Evolutionary conservation across 2,329 filamentous ascomycete species (phyloP), one percentile per base, ranked within the genome.

Genomic region (Cordyceps farinosa): DNA sequence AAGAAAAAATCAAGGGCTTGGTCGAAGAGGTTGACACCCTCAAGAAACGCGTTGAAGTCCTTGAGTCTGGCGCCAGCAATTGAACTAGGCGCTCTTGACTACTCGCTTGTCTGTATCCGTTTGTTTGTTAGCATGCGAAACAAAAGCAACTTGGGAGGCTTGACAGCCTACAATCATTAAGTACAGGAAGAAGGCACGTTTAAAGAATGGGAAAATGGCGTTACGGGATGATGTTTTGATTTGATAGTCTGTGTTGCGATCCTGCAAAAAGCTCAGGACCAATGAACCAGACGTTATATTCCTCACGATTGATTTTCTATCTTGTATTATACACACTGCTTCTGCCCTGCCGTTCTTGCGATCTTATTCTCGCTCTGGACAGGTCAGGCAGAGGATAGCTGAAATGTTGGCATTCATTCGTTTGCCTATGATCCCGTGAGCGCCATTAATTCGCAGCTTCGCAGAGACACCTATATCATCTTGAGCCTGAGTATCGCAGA

Each of bases 1-100:
- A 94, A 70, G 83, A 86, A 13, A 77, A 76, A 65, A 70, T 78
- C 55, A 78, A 77, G 65, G 67, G 67, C 36, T 66, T 78, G 27
- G 70, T 72, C 2, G 76, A 78, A 9, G 76, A 72, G 64, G 71
- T 77, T 15, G 61, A 67, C 8, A 67, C 64, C 7, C 63, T 77
- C 52, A 76, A 74, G 66, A 74, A 73, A 59, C 73, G 75, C 52
- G 66, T 75, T 42, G 72, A 75, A 60, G 68, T 62, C 59, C 71
- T 69, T 29, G 75, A 76, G 53, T 44, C 61, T 32, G n/a, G 34
- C 10, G 10, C 36, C 11, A 52, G n/a, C 36, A 52, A 52, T 36
- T 57, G 36, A 57, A 45, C 22, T 32, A 3, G 27, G 13, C 17
- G n/a, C 52, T 5, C 22, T 27, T 52, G 38, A 11, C 9, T n/a